A percentile compares a stretch with the other conserved stretches of the same genome.
phyloP scores from a whole-genome alignment of 2,329 filamentous ascomycete species.

The Paracoccidioides brasiliensis region DNA sequence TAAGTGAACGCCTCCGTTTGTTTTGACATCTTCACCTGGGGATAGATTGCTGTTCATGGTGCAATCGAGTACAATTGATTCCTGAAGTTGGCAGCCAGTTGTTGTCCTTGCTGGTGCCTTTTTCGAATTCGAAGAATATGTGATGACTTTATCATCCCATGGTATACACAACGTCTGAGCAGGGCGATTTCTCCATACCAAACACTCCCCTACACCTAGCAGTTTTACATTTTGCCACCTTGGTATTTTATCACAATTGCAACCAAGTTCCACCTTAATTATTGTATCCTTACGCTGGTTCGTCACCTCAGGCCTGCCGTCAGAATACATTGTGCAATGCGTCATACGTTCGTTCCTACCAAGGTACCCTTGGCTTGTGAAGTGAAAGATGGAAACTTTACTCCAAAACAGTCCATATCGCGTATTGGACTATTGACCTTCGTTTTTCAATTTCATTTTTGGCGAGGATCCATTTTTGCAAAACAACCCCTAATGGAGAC shows the following conservation, averaged over 20 bases:
- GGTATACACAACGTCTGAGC: background rate
- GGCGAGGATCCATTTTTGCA: no score
- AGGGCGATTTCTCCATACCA: background rate
- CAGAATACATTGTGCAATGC: no score
- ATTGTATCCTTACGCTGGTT: background rate
- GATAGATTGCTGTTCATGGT: background rate
- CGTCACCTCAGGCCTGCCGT: no score
- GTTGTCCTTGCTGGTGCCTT: background rate
- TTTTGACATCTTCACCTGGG: background rate
- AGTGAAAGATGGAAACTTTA: no score
- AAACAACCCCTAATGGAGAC: no score
- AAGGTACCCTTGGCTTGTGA: no score
- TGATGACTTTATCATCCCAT: background rate
- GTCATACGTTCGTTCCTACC: no score
- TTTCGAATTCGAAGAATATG: no score
- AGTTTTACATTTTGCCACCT: background rate
- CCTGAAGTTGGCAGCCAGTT: background rate
- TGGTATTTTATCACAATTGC: background rate
- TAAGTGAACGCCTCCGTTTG: background rate
- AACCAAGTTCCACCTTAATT: background rate
- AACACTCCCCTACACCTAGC: background rate
- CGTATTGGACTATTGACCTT: no score
- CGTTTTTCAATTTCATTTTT: no score
- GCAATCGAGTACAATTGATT: background rate
- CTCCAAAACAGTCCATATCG: no score